Evolutionary conservation across 2,329 filamentous ascomycete species (phyloP).

Genomic region (Zymoseptoria ardabiliae): DNA sequence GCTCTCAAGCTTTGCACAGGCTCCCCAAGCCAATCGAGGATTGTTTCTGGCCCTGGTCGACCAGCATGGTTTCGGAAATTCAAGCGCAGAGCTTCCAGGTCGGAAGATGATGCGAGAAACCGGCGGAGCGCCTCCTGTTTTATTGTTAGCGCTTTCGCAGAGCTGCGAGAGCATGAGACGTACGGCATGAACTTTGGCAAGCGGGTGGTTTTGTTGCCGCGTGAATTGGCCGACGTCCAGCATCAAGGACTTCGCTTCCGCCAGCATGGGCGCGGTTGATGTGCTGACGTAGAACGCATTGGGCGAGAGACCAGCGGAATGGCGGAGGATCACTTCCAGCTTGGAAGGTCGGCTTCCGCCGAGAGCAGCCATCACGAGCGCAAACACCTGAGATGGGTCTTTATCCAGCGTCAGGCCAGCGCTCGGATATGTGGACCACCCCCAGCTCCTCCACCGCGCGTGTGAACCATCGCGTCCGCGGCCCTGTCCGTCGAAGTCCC

Average conservation of each 20-base stretch:
- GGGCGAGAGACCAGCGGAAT: background rate
- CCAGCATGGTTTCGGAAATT: constrained; percentile 16
- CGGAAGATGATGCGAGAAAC: constrained; percentile 15
- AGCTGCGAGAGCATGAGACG: background rate
- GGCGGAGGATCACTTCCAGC: constrained; percentile 23
- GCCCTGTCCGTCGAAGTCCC: constrained; percentile 48
- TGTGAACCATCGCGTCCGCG: constrained; percentile 44
- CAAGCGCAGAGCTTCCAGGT: constrained; percentile 17
- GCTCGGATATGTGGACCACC: constrained; percentile 23
- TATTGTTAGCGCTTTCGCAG: constrained; percentile 1
- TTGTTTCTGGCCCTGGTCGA: background rate
- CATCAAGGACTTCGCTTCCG: constrained; percentile 15
- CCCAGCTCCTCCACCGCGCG: constrained; percentile 50
- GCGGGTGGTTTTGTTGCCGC: background rate
- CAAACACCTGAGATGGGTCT: constrained; percentile 6
- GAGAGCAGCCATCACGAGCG: constrained; percentile 18
- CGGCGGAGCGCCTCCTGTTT: constrained; percentile 4
- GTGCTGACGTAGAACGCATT: constrained; percentile 11
- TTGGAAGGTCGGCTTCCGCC: constrained; percentile 13
- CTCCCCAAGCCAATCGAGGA: constrained; percentile 8
- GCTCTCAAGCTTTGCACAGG: background rate
- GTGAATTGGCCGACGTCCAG: constrained; percentile 3
- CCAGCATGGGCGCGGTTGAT: constrained; percentile 10
- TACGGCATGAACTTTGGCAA: background rate
- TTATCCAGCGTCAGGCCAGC: background rate